A percentile compares a stretch with the other conserved stretches of the same genome.
phyloP scores from a whole-genome alignment of 2,329 filamentous ascomycete genomes.

The Ophiognomonia clavigignenti-juglandacearum region DNA sequence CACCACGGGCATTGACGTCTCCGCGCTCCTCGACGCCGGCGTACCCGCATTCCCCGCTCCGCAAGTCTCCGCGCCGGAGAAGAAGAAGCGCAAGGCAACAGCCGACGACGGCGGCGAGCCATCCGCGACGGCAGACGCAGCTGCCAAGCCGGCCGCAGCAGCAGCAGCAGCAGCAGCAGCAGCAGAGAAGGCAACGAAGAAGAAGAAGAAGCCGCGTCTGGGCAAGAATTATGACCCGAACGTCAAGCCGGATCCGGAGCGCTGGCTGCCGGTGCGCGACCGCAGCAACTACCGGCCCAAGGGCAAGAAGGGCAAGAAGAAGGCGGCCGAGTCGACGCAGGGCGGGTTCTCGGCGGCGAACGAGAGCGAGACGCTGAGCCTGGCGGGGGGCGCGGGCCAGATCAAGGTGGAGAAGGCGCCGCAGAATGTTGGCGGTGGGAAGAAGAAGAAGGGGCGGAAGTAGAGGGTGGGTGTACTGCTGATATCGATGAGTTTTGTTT shows the following conservation, averaged over 20 bases:
- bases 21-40: conserved; percentile 60
- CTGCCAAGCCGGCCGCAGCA: background rate
- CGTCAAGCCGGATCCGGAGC: conserved; percentile 81
- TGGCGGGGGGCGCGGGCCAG: conserved; percentile 57
- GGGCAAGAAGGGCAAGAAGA: conserved; percentile 87
- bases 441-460: conserved; percentile 14
- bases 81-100: conserved; percentile 46
- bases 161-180: conserved; percentile 20
- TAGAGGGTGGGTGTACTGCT: too few species aligned
- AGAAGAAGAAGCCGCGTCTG: conserved; percentile 42
- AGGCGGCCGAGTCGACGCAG: conserved; percentile 73
- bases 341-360: conserved; percentile 73
- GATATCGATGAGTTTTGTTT: too few species aligned
- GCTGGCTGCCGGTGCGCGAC: conserved; percentile 89
- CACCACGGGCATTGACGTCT: conserved; percentile 54
- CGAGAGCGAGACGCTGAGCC: conserved; percentile 64
- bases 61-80: conserved; percentile 28
- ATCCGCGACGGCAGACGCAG: conserved; percentile 11
- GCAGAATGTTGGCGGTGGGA: conserved; percentile 15
- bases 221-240: conserved; percentile 71
- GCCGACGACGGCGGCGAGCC: conserved; percentile 24
- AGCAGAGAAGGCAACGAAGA: conserved; percentile 29
- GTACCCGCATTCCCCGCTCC: conserved; percentile 47
- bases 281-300: conserved; percentile 85
- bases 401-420: conserved; percentile 60